These are phyloP conservation scores for Hypoxylon sp. DNA, from an alignment of 2,329 filamentous ascomycete genomes.

Conservation along the genomic window DNA sequence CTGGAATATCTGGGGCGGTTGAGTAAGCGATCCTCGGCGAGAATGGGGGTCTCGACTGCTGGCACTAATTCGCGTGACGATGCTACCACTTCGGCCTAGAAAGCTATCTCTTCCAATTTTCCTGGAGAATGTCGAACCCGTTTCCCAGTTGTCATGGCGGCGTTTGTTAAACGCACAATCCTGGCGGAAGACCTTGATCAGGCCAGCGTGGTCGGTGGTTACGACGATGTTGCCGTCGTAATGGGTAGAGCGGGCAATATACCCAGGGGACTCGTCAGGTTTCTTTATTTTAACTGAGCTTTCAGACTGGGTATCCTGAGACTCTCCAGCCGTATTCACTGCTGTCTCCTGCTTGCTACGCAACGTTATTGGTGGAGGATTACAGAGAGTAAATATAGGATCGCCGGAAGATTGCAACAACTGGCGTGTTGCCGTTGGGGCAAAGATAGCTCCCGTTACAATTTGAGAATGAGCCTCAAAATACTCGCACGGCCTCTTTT, in stretches of 20 bases:
- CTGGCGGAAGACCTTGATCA: conserved; percentile 94
- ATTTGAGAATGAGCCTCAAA: conserved; percentile 92
- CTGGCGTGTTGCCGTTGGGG: conserved; percentile 81
- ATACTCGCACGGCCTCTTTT: conserved; percentile 86
- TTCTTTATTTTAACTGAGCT: conserved; percentile 53
- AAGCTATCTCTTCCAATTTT: conserved; percentile 73
- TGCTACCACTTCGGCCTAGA: conserved; percentile 68
- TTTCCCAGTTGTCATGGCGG: conserved; percentile 81
- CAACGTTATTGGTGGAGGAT: conserved; percentile 89
- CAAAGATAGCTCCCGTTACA: conserved; percentile 89
- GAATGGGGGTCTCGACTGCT: conserved; percentile 60
- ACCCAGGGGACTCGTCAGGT: conserved; percentile 79
- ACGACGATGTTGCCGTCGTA: conserved; percentile 89
- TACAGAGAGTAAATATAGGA: conserved; percentile 96
- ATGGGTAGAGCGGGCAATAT: conserved; percentile 81
- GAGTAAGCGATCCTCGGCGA: conserved; percentile 66
- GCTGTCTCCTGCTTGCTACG: conserved; percentile 77
- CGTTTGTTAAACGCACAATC: conserved; percentile 90
- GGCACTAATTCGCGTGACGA: conserved; percentile 66
- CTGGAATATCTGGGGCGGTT: conserved; percentile 54
- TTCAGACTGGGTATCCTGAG: conserved; percentile 52
- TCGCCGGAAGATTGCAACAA: conserved; percentile 86
- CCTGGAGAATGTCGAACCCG: conserved; percentile 80
- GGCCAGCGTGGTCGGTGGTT: conserved; percentile 87
- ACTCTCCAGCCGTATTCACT: conserved; percentile 58